These are phyloP conservation scores for Alternaria arborescens DNA, from an alignment of 2,329 filamentous ascomycete genomes.

Conservation along the genomic window DNA sequence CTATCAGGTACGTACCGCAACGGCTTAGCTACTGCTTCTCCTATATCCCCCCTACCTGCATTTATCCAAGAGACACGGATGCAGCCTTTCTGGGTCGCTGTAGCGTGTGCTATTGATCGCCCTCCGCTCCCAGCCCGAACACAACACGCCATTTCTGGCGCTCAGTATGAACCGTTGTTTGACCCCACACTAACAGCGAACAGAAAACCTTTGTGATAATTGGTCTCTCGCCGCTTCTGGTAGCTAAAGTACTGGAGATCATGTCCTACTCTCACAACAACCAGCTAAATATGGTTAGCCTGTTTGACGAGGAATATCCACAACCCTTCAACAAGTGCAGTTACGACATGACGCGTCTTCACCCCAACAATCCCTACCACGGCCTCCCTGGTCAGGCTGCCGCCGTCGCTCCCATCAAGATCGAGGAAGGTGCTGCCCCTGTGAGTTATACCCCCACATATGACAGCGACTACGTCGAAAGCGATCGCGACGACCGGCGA, in stretches of 20 bases:
- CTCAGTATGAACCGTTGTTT: not conserved
- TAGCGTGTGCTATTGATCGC: not conserved
- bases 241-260: constrained; percentile 1
- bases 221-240: not conserved
- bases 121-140: not conserved
- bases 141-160: not conserved
- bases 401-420: not conserved
- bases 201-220: not conserved
- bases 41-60: not conserved
- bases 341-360: not conserved
- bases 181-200: constrained; percentile 1
- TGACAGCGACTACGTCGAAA: constrained; percentile 25
- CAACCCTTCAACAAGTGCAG: not conserved
- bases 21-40: not conserved
- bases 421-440: not conserved
- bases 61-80: not conserved
- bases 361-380: not conserved
- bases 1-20: constrained; percentile 10
- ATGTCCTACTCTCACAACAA: constrained; percentile 26
- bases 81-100: not conserved
- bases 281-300: constrained; percentile 19
- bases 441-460: constrained; percentile 25
- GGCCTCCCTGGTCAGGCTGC: not conserved
- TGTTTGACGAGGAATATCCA: constrained; percentile 7
- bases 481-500: constrained; percentile 19